Evolutionary conservation across 2,329 filamentous ascomycete species (phyloP), one percentile per base, ranked within the genome.

Genomic region (Nemania diffusa): DNA sequence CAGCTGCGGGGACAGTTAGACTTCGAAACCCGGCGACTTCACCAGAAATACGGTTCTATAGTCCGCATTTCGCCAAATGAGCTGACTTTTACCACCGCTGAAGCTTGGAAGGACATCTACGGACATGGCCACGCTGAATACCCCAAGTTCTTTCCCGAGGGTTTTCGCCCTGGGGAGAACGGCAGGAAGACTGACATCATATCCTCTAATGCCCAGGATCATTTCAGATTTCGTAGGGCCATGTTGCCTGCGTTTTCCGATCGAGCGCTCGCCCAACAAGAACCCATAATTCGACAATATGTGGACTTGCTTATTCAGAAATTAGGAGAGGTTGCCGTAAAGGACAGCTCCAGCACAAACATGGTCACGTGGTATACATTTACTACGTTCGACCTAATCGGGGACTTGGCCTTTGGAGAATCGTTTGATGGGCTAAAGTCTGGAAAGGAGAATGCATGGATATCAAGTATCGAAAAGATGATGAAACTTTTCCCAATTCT

Each of bases 81-180:
- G 46, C 8, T 50, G 11, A 26, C 22, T 22, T 50, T 50, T 8
- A 24, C 24, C 9, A 50, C 22, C 7, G 22, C 46, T 22, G 22
- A 50, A 9, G 46, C 46, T 26, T 50, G 46, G 46, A 50, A 50
- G 11, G 46, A 50, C 46, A 50, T 50, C 15, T 50, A 50, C 46
- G 46, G 46, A 26, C 46, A 50, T 26, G 46, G 46, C 46, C 46
- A 50, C 11, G 46, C 46, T n/a, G 46, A 50, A 22, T 50, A 26
- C 46, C 46, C 46, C 2, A 50, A 50, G 24, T 22, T 26, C 13
- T 50, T 26, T 13, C 46, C 46, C 20, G 46, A 50, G 24, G 46
- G 46, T 27, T 24, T 27, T 8, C 46, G 24, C 40, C 29, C 29
- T 5, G 29, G 29, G 9, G n/a, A n/a, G 22, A 26, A 50, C 5